A percentile compares a stretch with the other conserved stretches of the same genome.
Conservation (phyloP, 1,139 yeast species). For the Candida labiduridarum region DNA sequence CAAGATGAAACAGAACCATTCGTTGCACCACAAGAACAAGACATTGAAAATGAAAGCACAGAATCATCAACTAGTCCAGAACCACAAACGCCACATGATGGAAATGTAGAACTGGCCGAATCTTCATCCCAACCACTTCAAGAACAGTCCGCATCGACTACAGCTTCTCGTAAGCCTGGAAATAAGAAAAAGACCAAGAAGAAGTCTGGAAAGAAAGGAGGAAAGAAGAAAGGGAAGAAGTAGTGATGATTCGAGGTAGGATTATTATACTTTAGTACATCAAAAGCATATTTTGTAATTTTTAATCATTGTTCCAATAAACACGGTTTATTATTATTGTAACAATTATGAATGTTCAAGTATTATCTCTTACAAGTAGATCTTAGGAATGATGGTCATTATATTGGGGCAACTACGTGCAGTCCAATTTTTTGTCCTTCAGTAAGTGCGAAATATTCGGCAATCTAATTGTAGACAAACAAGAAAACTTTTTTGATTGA, state of each 20-base stretch:
- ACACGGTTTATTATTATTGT: neutral
- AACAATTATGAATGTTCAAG: neutral
- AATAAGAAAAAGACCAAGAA: slow-evolving; percentile 16
- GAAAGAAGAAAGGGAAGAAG: slow-evolving; percentile 21
- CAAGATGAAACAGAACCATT: neutral
- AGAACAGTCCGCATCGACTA: neutral
- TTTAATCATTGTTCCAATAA: neutral
- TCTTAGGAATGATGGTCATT: too few relatives aligned
- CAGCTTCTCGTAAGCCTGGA: neutral
- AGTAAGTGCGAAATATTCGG: neutral
- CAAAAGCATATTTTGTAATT: neutral
- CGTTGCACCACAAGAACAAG: neutral
- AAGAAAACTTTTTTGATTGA: too few relatives aligned
- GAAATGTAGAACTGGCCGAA: neutral
- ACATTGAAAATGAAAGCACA: neutral
- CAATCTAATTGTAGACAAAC: neutral
- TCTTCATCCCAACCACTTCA: neutral
- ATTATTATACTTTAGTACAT: neutral
- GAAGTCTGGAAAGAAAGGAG: slow-evolving; percentile 17
- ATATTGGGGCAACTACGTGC: neutral
- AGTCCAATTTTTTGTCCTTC: neutral
- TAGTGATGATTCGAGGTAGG: slow-evolving; percentile 9
- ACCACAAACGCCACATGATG: neutral
- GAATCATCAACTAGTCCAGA: slow-evolving; percentile 9
- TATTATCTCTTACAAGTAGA: too few relatives aligned